Evolutionary conservation across 2,329 filamentous ascomycete species (phyloP).

Genomic region (Xylariaceae sp.): DNA sequence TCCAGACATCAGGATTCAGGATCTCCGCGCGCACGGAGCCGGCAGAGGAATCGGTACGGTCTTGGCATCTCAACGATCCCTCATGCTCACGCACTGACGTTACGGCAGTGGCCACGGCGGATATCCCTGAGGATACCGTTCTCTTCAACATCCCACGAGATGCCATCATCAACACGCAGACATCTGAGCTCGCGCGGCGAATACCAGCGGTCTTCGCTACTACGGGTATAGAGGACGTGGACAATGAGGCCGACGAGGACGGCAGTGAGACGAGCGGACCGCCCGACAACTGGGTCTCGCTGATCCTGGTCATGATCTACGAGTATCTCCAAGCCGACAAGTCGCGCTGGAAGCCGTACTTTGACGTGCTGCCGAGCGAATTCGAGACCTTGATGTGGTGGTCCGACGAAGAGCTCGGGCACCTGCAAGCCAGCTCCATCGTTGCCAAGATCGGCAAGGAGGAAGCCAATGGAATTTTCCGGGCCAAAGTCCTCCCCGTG

Average conservation of each 20-base stretch:
- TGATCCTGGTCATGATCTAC: constrained; percentile 77
- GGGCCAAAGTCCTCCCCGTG: constrained; percentile 45
- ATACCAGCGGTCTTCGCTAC: constrained; percentile 50
- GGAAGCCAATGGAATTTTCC: constrained; percentile 67
- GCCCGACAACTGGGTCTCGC: constrained; percentile 50
- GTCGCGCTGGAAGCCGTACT: constrained; percentile 75
- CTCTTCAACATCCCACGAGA: constrained; percentile 76
- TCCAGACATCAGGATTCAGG: constrained; percentile 45
- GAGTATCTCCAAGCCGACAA: constrained; percentile 56
- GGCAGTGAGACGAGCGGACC: constrained; percentile 26
- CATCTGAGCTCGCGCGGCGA: constrained; percentile 60
- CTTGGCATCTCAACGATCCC: background rate
- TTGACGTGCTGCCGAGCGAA: constrained; percentile 63
- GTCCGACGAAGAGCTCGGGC: constrained; percentile 62
- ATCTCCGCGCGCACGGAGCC: constrained; percentile 45
- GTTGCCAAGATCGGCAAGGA: constrained; percentile 70
- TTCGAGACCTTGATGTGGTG: constrained; percentile 95
- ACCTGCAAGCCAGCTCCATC: constrained; percentile 76
- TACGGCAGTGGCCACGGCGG: constrained; percentile 60
- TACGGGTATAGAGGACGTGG: constrained; percentile 28
- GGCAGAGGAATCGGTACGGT: constrained; percentile 51
- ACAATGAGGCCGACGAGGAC: constrained; percentile 35
- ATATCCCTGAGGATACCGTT: constrained; percentile 70
- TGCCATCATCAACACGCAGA: constrained; percentile 67
- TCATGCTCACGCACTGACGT: constrained; percentile 12